Conservation (phyloP, 768 basidiomycete genomes). For the Mycena galericulata region DNA sequence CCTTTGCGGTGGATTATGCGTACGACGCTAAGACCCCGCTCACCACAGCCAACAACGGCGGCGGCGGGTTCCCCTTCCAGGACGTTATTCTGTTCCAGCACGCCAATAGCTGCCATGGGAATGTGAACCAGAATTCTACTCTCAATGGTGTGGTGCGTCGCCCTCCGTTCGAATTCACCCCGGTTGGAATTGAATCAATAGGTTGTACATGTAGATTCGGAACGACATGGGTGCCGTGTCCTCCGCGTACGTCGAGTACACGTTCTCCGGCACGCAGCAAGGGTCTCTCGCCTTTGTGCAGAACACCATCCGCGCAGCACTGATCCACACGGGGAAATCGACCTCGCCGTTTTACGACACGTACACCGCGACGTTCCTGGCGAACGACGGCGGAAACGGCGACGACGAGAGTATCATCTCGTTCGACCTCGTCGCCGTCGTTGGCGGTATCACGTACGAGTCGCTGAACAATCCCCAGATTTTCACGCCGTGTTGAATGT, state of each 20-base stretch:
- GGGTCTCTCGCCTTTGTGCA: conserved; percentile 18
- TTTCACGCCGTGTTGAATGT: background rate
- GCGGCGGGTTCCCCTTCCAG: conserved; percentile 23
- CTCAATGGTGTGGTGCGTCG: background rate
- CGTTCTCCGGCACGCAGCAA: background rate
- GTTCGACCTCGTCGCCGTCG: conserved; percentile 5
- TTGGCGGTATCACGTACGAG: background rate
- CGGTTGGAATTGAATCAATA: too few relatives aligned
- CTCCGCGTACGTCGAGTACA: conserved; percentile 22
- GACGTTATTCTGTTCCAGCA: conserved; percentile 14
- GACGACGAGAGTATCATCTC: background rate
- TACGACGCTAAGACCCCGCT: background rate
- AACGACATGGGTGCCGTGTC: conserved; percentile 23
- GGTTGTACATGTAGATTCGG: background rate
- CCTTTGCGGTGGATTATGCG: conserved; percentile 25
- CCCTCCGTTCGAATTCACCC: too few relatives aligned
- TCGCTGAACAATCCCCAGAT: background rate
- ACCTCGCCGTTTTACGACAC: conserved; percentile 25
- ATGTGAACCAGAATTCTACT: background rate
- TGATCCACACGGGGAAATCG: conserved; percentile 20
- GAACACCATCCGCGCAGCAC: background rate
- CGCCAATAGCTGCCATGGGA: conserved; percentile 1
- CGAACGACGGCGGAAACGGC: background rate
- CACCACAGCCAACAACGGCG: conserved; percentile 22
- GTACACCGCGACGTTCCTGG: conserved; percentile 15